These are phyloP conservation scores for Acarospora socialis DNA, from an alignment of 2,329 filamentous ascomycete genomes.

Conservation along the genomic window DNA sequence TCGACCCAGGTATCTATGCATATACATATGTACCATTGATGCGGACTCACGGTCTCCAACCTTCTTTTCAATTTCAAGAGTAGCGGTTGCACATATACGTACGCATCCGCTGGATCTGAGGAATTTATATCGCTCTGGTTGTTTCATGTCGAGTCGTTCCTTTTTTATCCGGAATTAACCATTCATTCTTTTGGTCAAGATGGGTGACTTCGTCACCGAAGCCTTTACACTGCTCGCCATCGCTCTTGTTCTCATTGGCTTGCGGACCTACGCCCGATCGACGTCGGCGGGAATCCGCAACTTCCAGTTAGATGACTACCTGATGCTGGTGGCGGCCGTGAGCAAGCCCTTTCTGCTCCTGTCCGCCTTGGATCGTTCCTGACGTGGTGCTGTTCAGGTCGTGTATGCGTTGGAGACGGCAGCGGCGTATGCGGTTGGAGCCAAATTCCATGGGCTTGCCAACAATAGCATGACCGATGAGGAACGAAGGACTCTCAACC, in stretches of 20 bases:
- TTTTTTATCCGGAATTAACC: no score
- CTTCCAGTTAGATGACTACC: slow-evolving; percentile 45
- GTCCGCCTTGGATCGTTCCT: no score
- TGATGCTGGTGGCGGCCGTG: slow-evolving; percentile 43
- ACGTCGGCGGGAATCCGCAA: slow-evolving; percentile 33
- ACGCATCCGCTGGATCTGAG: no score
- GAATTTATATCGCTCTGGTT: no score
- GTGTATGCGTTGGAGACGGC: slow-evolving; percentile 38
- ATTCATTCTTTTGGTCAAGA: neutral
- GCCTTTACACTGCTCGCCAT: slow-evolving; percentile 38
- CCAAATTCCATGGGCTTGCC: slow-evolving; percentile 36
- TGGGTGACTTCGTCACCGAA: slow-evolving; percentile 28
- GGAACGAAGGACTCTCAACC: slow-evolving; percentile 32
- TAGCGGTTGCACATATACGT: no score
- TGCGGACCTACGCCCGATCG: slow-evolving; percentile 38
- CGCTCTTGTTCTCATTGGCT: slow-evolving; percentile 34
- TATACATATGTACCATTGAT: no score
- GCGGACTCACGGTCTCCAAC: no score
- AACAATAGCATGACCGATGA: slow-evolving; percentile 44
- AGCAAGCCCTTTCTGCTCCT: slow-evolving; percentile 14
- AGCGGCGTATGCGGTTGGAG: slow-evolving; percentile 36
- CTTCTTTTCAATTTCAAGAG: no score
- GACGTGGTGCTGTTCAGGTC: no score
- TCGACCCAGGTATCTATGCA: no score
- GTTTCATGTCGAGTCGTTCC: no score